Evolutionary conservation across 768 basidiomycete genomes (phyloP), one percentile per base, ranked within the genome.

Genomic region (Leccinellum luteum): DNA sequence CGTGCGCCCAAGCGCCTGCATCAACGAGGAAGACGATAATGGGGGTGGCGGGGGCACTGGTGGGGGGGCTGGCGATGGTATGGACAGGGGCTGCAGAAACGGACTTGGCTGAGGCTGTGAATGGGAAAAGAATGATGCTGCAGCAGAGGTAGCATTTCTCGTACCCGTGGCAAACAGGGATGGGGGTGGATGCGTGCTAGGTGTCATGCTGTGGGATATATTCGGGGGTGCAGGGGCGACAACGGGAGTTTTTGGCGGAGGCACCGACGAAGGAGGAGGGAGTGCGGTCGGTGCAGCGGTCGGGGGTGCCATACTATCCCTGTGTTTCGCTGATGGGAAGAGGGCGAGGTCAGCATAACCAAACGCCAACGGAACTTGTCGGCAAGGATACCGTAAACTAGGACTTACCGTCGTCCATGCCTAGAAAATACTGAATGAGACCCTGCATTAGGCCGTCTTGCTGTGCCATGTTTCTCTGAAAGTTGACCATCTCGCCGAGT

Each of bases 371-470:
- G n/a, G n/a, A n/a, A n/a, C n/a, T n/a, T 43, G 21, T n/a, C 23
- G 14, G 19, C 6, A 15, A 23, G 44, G 14, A 51, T 44, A 34
- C 55, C 8, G 19, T 38, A 44, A 56, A 9, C 21, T 7, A 32
- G 50, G 23, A 73, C 79, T 71, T 69, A 80, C 80, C 79, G 60
- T 77, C 78, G 74, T 91, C 90, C 60, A 81, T 74, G 63, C 87
- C 85, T 64, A 94, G 75, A 71, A 91, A 89, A 74, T 90, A 91
- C 57, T 87, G 85, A 64, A 94, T 86, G 58, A 94, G 68, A 64
- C 82, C 85, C 73, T 92, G 88, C 83, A 92, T 87, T 54, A 93
- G 70, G 43, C 83, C 84, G 63, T 95, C 93, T 76, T 93, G 91
- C 73, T 92, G 87, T 31, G 87, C 89, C 83, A 87, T 83, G 62